Evolutionary conservation across 257 asterid species (phyloP).

Genomic region (Marsdenia floribunda): DNA sequence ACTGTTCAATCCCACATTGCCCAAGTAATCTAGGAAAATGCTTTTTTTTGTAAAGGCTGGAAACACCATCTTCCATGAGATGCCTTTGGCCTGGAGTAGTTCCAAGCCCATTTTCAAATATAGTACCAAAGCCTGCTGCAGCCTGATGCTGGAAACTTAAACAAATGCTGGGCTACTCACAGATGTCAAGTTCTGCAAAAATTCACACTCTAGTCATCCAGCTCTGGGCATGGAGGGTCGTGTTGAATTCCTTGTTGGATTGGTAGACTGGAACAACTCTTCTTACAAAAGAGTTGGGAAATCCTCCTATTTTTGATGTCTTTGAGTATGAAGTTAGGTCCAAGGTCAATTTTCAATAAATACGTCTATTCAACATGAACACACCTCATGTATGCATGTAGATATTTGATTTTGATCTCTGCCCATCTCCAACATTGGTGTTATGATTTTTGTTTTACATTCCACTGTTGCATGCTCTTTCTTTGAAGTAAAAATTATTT

Average conservation of each 20-base stretch:
- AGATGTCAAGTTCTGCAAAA: too few relatives aligned
- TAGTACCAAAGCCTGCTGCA: too few relatives aligned
- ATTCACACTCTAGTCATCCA: too few relatives aligned
- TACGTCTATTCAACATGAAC: background rate
- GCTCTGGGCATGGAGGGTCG: background rate
- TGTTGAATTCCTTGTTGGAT: background rate
- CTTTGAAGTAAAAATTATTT: background rate
- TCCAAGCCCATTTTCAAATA: too few relatives aligned
- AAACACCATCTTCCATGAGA: too few relatives aligned
- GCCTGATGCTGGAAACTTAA: too few relatives aligned
- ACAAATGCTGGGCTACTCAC: too few relatives aligned
- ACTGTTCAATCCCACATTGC: too few relatives aligned
- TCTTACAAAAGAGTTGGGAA: background rate
- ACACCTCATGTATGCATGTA: background rate
- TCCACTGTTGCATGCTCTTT: background rate
- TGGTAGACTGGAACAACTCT: background rate
- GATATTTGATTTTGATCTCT: background rate
- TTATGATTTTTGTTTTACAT: background rate
- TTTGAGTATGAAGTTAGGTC: background rate
- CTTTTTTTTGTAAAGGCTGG: too few relatives aligned
- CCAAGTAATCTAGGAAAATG: too few relatives aligned
- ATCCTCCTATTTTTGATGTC: background rate
- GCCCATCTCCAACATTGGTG: background rate
- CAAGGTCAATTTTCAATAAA: background rate
- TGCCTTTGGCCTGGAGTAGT: too few relatives aligned